Conservation (phyloP, 306 rosid species). For the Begonia peltatifolia region DNA sequence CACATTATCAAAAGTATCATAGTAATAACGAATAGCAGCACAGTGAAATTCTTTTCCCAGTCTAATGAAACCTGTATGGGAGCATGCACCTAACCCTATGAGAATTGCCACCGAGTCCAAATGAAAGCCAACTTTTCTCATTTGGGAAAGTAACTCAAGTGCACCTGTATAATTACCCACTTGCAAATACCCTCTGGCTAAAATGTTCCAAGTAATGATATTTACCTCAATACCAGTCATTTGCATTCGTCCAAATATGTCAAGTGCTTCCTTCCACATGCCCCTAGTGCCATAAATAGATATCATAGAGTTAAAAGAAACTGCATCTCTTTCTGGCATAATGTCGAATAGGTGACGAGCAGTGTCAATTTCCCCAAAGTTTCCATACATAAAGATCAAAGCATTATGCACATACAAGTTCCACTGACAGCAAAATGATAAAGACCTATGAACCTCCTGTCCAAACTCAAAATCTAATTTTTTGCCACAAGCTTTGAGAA, state of each 20-base stretch:
- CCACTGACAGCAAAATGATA: constrained; percentile 34
- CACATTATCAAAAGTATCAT: constrained; percentile 31
- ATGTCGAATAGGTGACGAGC: constrained; percentile 55
- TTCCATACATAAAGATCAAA: constrained; percentile 71
- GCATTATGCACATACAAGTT: constrained; percentile 72
- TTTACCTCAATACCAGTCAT: constrained; percentile 29
- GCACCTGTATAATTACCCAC: constrained; percentile 28
- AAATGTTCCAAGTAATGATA: constrained; percentile 57
- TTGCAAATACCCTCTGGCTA: constrained; percentile 61
- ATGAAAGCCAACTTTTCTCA: constrained; percentile 28
- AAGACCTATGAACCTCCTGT: constrained; percentile 46
- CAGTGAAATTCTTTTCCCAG: constrained; percentile 82
- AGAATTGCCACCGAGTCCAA: constrained; percentile 58
- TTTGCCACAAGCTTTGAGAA: constrained; percentile 85
- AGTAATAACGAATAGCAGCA: constrained; percentile 35
- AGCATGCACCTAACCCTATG: constrained; percentile 61
- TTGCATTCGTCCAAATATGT: constrained; percentile 38
- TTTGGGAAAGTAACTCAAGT: constrained; percentile 53
- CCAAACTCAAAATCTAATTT: constrained; percentile 38
- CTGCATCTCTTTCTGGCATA: constrained; percentile 54
- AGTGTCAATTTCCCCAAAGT: constrained; percentile 48
- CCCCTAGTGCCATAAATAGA: constrained; percentile 56
- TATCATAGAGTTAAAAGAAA: constrained; percentile 77
- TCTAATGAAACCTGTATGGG: constrained; percentile 51
- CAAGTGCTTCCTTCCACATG: constrained; percentile 58